Evolutionary conservation across 768 basidiomycete genomes (phyloP).

Genomic region (Hypholoma fasciculare): DNA sequence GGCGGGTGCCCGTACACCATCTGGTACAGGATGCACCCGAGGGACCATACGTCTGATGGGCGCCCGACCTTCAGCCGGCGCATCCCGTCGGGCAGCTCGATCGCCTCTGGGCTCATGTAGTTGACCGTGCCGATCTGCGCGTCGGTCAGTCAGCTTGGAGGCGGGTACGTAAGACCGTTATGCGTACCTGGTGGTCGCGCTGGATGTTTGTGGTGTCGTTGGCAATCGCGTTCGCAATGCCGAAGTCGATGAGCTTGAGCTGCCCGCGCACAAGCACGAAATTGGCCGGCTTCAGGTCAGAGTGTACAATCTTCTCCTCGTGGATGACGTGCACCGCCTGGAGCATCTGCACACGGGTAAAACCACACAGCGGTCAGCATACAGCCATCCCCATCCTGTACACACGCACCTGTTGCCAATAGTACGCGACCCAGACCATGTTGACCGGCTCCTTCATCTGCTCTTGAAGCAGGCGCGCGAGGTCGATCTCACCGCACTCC

Average conservation of each 20-base stretch:
- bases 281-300: conserved; percentile 97
- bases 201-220: conserved; percentile 99
- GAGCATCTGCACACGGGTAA: conserved; percentile 68
- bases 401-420: conserved; percentile 90
- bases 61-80: conserved; percentile 92
- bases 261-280: conserved; percentile 95
- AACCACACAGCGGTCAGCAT: conserved; percentile 5
- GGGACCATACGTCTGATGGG: conserved; percentile 95
- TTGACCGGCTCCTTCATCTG: conserved; percentile 83
- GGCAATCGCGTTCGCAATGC: conserved; percentile 98
- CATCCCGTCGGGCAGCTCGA: conserved; percentile 85
- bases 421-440: conserved; percentile 93
- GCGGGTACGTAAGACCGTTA: neutral
- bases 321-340: conserved; percentile 99
- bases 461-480: conserved; percentile 81
- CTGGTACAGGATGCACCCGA: conserved; percentile 97
- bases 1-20: conserved; percentile 97
- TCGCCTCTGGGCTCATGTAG: conserved; percentile 98
- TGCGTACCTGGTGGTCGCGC: conserved; percentile 83
- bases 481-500: conserved; percentile 96
- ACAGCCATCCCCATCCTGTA: neutral
- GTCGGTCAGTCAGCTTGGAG: neutral
- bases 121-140: conserved; percentile 92
- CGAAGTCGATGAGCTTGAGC: conserved; percentile 97
- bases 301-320: conserved; percentile 98